Base-by-base conservation (phyloP, 2,329 filamentous ascomycete genomes). In the Fusarium heterosporum region DNA sequence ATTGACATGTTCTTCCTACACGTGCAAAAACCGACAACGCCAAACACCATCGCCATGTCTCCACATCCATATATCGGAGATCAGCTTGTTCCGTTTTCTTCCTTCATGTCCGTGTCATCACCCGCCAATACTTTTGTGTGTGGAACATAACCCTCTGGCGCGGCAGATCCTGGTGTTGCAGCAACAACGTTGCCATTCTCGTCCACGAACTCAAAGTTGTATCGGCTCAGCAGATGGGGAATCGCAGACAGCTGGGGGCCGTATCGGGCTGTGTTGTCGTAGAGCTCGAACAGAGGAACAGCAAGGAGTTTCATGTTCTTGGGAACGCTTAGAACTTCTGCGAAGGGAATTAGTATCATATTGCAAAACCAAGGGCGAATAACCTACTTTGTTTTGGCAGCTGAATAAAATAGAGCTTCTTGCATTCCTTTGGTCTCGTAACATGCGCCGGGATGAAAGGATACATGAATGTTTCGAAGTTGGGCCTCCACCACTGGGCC, bases 401-500 rank as follows among this genome's bases (percentile, higher is more conserved):
- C 78, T 97, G 93, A 69, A 99, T 97, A 65, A 98, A 93, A 80
- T 98, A 99, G 40, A 98, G 85, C 85, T 99, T 99, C 85, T 99
- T 99, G 83, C 95, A 97, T 83, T 99, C 96, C 83, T 99, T 99
- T 9, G 96, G 96, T 51, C 96, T 86, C 17, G 95, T 97, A 65
- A 97, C 93, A 81, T 99, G 96, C 17, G 94, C 93, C 9, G 96
- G 96, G 57, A 98, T 90, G 79, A 97, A 99, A 1, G 96, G 96
- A 78, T 99, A 99, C 93, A 99, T 97, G 84, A 98, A 98, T 3
- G 96, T 98, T 84, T 99, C 96, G 77, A 98, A 97, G 83, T 98
- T 99, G 53, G 96, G 96, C 58, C 96, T 87, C 93, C 95, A 99
- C 96, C 96, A 99, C 81, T 97, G 94, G 53, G 96, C 95, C 56